Evolutionary conservation across 106 monocot genomes (phyloP).

Genomic region (Acanthochlamys bracteata): DNA sequence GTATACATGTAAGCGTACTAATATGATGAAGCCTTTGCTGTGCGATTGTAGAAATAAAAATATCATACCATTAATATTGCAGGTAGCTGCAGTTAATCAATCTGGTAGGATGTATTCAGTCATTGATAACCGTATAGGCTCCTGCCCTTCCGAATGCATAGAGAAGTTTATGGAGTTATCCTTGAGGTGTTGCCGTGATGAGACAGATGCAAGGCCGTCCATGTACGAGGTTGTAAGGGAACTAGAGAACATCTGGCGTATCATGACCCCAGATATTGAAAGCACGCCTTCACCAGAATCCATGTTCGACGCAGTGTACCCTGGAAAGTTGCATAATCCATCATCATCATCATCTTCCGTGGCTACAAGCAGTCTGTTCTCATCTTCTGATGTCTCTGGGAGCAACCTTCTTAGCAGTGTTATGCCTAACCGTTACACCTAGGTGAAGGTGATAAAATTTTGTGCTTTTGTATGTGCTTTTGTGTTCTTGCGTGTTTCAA

Average conservation of each 20-base stretch:
- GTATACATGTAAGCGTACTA: constrained; percentile 18
- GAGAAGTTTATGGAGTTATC: constrained; percentile 28
- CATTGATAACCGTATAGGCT: constrained; percentile 33
- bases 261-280: constrained; percentile 24
- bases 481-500: no score
- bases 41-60: no score
- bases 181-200: constrained; percentile 36
- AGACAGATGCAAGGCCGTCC: constrained; percentile 32
- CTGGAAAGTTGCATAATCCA: no score
- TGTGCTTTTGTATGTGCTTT: no score
- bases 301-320: no score
- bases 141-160: constrained; percentile 31
- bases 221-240: constrained; percentile 49
- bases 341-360: no score
- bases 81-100: constrained; percentile 27
- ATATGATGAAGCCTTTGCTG: neutral
- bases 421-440: no score
- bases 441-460: no score
- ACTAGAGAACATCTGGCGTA: constrained; percentile 26
- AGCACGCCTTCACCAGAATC: constrained; percentile 11
- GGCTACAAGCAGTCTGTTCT: no score
- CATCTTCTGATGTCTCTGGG: no score
- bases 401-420: no score
- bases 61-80: neutral
- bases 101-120: constrained; percentile 18